These are phyloP conservation scores for Bruguiera parviflora DNA, from an alignment of 345 rosid species.

Conservation along the genomic window DNA sequence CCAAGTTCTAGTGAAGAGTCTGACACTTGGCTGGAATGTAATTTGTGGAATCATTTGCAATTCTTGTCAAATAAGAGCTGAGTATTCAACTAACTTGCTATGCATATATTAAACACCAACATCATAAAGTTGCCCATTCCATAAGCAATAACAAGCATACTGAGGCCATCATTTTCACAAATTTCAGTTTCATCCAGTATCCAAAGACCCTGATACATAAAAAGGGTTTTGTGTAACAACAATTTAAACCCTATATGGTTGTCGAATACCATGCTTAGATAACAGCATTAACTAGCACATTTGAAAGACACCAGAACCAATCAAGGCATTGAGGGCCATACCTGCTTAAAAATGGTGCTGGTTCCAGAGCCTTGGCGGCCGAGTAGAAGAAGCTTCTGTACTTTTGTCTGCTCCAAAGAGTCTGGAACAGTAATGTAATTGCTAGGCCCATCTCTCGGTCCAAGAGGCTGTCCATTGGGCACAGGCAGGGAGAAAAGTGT, in stretches of 20 bases:
- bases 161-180: too few relatives aligned
- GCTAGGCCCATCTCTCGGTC: slow-evolving; percentile 67
- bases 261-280: too few relatives aligned
- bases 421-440: slow-evolving; percentile 68
- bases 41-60: neutral
- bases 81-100: neutral
- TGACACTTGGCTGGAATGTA: too few relatives aligned
- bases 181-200: too few relatives aligned
- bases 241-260: too few relatives aligned
- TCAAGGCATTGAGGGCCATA: slow-evolving; percentile 19
- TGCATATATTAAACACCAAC: neutral
- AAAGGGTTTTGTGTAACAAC: too few relatives aligned
- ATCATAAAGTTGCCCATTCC: neutral
- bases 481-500: slow-evolving; percentile 88
- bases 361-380: slow-evolving; percentile 91
- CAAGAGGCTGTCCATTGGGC: slow-evolving; percentile 65
- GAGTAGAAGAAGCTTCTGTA: slow-evolving; percentile 80
- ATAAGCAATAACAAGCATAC: neutral
- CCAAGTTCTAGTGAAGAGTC: too few relatives aligned
- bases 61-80: neutral
- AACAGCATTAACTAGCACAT: neutral
- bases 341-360: slow-evolving; percentile 98
- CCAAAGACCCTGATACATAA: too few relatives aligned
- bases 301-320: neutral
- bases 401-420: slow-evolving; percentile 74